phyloP scores from a whole-genome alignment of 345 rosid genomes.

The Nephelium lappaceum region DNA sequence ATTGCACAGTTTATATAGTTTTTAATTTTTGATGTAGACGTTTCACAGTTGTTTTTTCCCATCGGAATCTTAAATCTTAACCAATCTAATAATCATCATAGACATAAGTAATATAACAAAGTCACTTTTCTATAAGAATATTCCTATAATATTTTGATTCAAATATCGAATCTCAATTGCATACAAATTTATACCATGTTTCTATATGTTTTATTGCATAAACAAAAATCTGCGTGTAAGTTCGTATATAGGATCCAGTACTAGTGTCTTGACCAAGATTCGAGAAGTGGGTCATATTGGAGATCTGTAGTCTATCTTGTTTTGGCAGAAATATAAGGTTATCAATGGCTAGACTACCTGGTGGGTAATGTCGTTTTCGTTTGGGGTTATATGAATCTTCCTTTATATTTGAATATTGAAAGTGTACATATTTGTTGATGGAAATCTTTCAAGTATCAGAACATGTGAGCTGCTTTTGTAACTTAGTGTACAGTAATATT shows the following conservation, averaged over 20 bases:
- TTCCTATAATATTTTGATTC: no score
- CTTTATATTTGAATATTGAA: slow-evolving; percentile 6
- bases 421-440: slow-evolving; percentile 5
- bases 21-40: no score
- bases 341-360: slow-evolving; percentile 18
- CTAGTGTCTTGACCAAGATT: not conserved
- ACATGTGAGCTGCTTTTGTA: slow-evolving; percentile 57
- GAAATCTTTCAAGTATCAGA: slow-evolving; percentile 22
- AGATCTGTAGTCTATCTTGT: slow-evolving; percentile 20
- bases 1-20: no score
- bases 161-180: no score
- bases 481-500: slow-evolving; percentile 25
- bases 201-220: no score
- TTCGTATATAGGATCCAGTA: no score
- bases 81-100: no score
- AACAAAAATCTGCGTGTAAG: no score
- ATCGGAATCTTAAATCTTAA: not conserved
- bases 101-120: no score
- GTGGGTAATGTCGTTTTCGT: slow-evolving; percentile 27
- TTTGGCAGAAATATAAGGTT: slow-evolving; percentile 34
- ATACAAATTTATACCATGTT: no score
- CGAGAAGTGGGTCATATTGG: slow-evolving; percentile 28
- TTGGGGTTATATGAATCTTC: slow-evolving; percentile 20
- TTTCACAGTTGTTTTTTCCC: not conserved
- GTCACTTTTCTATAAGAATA: no score